Conservation (phyloP, 345 rosid species). For the Arabis hirsuta region DNA sequence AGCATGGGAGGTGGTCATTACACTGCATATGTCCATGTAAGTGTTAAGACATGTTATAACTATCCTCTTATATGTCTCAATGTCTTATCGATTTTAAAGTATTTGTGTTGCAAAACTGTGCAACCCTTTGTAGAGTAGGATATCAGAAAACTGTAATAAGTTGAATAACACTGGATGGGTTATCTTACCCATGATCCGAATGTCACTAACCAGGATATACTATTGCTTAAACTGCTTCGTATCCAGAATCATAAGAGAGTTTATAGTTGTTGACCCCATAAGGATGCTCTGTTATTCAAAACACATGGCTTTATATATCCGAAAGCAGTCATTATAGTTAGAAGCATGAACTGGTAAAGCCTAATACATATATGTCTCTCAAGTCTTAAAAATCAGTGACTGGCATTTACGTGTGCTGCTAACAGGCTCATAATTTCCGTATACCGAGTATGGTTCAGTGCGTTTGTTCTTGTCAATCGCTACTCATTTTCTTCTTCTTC, state of each 20-base stretch:
- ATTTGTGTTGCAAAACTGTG: slow-evolving; percentile 17
- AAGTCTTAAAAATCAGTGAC: not conserved
- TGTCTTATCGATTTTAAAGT: not conserved
- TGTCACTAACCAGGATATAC: slow-evolving; percentile 1
- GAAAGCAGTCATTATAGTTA: not conserved
- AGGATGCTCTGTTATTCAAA: not conserved
- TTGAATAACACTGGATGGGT: slow-evolving; percentile 5
- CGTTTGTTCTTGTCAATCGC: not conserved
- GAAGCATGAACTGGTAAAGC: not conserved
- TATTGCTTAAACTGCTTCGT: not conserved
- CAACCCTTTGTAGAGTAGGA: slow-evolving; percentile 3
- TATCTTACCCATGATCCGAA: not conserved
- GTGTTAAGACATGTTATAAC: slow-evolving; percentile 36
- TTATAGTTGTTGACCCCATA: not conserved
- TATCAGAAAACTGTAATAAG: not conserved
- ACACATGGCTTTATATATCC: not conserved
- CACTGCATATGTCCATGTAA: slow-evolving; percentile 98
- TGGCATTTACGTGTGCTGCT: too few species aligned
- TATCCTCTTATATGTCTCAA: slow-evolving; percentile 17
- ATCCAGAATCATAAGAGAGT: slow-evolving; percentile 1
- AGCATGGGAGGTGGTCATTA: slow-evolving; percentile 99
- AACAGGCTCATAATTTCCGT: not conserved
- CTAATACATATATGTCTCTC: not conserved
- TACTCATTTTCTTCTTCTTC: not conserved
- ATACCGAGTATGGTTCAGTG: not conserved